Percentiles rank a stretch among this genome's conserved stretches.
phyloP scores from a whole-genome alignment of 2,329 filamentous ascomycete genomes.

The Clonostachys rosea region DNA sequence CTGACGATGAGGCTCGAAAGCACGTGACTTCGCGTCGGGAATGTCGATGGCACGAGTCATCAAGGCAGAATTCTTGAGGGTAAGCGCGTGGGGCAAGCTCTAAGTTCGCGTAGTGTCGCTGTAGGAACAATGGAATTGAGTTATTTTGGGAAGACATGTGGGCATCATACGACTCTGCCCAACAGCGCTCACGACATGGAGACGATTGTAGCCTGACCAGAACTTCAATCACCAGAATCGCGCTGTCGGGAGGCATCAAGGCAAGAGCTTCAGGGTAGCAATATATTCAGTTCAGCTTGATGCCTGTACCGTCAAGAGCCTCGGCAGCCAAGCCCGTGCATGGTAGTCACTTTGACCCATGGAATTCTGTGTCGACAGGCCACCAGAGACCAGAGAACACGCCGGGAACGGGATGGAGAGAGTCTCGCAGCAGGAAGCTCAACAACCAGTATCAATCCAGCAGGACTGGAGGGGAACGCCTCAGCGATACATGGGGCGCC shows the following conservation, averaged over 20 bases:
- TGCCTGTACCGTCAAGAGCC: constrained; percentile 1
- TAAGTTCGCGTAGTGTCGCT: too few species aligned
- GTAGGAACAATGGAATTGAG: too few species aligned
- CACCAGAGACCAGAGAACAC: constrained; percentile 73
- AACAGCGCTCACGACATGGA: too few species aligned
- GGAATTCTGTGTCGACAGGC: constrained; percentile 71
- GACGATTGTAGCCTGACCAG: too few species aligned
- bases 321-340: constrained; percentile 34
- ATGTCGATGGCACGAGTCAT: not conserved
- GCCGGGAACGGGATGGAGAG: constrained; percentile 64
- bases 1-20: not conserved
- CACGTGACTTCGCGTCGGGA: constrained; percentile 3
- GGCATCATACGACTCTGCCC: too few species aligned
- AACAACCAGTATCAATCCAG: constrained; percentile 61
- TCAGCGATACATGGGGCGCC: constrained; percentile 62
- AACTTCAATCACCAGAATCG: too few species aligned
- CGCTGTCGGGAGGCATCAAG: too few species aligned
- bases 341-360: constrained; percentile 54
- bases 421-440: constrained; percentile 65
- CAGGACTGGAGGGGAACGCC: constrained; percentile 50
- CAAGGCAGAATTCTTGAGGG: too few species aligned
- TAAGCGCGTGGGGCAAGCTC: too few species aligned
- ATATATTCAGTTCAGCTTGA: not conserved
- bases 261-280: not conserved
- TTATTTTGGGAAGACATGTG: too few species aligned